Evolutionary conservation across 257 asterid species (phyloP), one percentile per base, ranked within the genome.

Genomic region (Solanum bulbocastanum): DNA sequence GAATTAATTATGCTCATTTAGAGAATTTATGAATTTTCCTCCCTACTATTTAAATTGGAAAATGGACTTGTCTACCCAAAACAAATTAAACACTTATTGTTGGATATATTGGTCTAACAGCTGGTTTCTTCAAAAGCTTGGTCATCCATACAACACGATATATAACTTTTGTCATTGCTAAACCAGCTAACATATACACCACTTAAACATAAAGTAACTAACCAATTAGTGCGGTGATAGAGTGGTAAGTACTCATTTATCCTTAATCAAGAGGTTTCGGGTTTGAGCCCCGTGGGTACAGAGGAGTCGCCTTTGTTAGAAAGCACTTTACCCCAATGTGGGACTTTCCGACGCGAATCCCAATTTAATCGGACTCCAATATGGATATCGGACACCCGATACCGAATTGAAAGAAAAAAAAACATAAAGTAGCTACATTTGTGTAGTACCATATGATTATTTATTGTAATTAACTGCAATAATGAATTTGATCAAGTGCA

Each of bases 281-380:
- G 22, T 5, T 49, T 49, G 8, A 49, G 23, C 22, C 22, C 6
- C 23, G 2, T 49, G 23, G 22, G 3, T 49, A 49, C 8, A 1
- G 1, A 49, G 3, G 23, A 49, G 60, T 16, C 1, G 0, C 60
- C 22, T 49, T 49, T 16, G 60, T 15, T 6, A 16, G 9, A 1
- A 49, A 49, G 9, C 3, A 6, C 8, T 49, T 49, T 16, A 15
- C 9, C 60, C 22, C 9, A 49, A 49, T 15, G 9, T 49, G 60
- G 1, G 0, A 49, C 3, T 2, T 49, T 0, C 0, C 1, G 1
- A 16, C 9, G 1, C 9, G 9, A 49, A 49, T 49, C 8, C 0
- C 0, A 15, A 49, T 49, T 49, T 49, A 49, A 5, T 49, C 60
- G 8, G 8, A 2, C 22, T 49, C 3, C 3, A 49, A 14, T 5